A percentile compares a stretch with the other conserved stretches of the same genome.
Conservation (phyloP, 495 filamentous ascomycete genomes). For the Penicillium pancosmium region DNA sequence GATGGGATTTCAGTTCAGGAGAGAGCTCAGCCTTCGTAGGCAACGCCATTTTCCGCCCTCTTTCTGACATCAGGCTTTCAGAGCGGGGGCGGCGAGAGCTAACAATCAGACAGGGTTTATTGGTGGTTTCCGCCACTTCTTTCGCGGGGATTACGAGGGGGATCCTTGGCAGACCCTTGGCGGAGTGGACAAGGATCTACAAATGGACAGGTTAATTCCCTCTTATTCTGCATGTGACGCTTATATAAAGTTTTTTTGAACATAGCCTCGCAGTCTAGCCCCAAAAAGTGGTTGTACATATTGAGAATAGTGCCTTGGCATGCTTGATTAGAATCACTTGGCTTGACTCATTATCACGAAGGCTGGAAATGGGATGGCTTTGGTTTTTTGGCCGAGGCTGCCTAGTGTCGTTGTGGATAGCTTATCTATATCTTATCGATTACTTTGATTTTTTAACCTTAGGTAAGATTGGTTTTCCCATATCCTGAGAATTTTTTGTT, state of each 20-base stretch:
- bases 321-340: background rate
- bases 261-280: background rate
- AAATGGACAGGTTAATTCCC: conserved; percentile 2
- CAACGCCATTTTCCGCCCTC: conserved; percentile 2
- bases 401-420: background rate
- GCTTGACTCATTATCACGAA: background rate
- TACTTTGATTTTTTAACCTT: too few species aligned
- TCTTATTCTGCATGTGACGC: conserved; percentile 3
- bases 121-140: background rate
- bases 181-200: background rate
- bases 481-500: too few species aligned
- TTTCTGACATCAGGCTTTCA: conserved; percentile 3
- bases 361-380: background rate
- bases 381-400: too few species aligned
- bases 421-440: too few species aligned
- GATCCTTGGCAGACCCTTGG: conserved; percentile 17
- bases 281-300: background rate
- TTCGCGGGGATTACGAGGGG: conserved; percentile 14
- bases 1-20: background rate
- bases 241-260: background rate
- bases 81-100: conserved; percentile 5
- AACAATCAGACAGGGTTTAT: background rate
- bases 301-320: background rate
- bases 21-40: conserved; percentile 1
- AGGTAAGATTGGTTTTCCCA: too few species aligned